Base-by-base conservation (phyloP, 176 grass and related monocot genomes). In the Phoenix roebelenii region DNA sequence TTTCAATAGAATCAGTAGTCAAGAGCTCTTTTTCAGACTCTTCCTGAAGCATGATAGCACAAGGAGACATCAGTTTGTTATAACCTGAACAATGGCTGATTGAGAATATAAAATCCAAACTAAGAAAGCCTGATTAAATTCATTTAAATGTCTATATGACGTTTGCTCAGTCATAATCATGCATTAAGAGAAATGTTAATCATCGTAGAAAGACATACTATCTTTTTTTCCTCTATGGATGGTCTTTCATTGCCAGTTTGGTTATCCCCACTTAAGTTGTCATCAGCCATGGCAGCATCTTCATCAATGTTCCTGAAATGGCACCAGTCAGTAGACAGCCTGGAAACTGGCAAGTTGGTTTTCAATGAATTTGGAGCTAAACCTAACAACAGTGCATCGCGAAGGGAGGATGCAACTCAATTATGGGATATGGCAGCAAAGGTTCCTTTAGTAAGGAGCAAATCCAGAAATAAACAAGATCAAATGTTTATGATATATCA, bases 231-330 rank as follows among this genome's bases (percentile, higher is more conserved):
- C 57, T 77, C 84, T 58, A 23, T 60, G 74, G 55, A 24, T 66
- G 83, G 65, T 16, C 50, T 79, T 75, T 71, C 71, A 66, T 58
- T 63, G 18, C 61, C 54, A 3, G 72, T 60, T n/a, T 71, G 79
- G 70, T 80, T 82, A 73, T 68, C 75, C 17, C 70, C 70, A 59
- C 62, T 83, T 68, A 73, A 80, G 63, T 68, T 71, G 51, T 74
- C 75, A 75, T 83, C 17, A 44, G 35, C 35, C 19, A 55, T 10
- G 7, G 23, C 20, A 15, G 18, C 84, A 57, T 85, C 87, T 56
- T 71, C 84, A 2, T 85, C 84, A 39, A 88, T 87, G 32, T 91
- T 84, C 74, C 92, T 97, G 70, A 74, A 80, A 61, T 54, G 25
- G 22, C 18, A 22, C 10, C 16, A 72, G 25, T 61, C 3, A 29